phyloP scores from a whole-genome alignment of 2,329 filamentous ascomycete genomes.

The Arthrobotrys entomopaga region DNA sequence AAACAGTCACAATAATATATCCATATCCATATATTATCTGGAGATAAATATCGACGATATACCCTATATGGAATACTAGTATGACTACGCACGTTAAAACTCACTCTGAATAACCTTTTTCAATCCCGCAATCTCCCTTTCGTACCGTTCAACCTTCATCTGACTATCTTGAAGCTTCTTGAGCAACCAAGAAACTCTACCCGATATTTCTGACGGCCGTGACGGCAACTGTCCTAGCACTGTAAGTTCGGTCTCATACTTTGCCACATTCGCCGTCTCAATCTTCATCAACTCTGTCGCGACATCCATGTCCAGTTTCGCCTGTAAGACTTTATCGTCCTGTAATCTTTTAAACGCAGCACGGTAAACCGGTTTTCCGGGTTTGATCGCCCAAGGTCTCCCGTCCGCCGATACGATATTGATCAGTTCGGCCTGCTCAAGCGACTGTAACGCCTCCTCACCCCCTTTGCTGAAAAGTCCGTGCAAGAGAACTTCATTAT shows the following conservation, averaged over 20 bases:
- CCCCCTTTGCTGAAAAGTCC: conserved; percentile 78
- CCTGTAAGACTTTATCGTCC: conserved; percentile 58
- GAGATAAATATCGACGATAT: too few relatives aligned
- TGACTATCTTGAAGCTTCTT: conserved; percentile 65
- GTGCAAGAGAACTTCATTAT: conserved; percentile 84
- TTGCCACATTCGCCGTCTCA: conserved; percentile 66
- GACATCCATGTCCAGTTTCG: conserved; percentile 62
- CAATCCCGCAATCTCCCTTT: conserved; percentile 64
- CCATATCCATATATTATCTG: conserved; percentile 35
- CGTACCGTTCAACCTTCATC: conserved; percentile 65
- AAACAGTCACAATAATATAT: background rate
- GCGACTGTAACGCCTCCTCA: conserved; percentile 78
- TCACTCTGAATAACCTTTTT: conserved; percentile 67
- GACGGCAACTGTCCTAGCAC: conserved; percentile 64
- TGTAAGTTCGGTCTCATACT: conserved; percentile 66
- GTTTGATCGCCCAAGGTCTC: conserved; percentile 78
- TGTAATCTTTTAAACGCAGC: conserved; percentile 75
- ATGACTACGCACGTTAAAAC: conserved; percentile 60
- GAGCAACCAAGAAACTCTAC: conserved; percentile 65
- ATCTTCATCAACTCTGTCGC: conserved; percentile 64
- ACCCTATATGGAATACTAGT: too few relatives aligned
- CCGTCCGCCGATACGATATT: conserved; percentile 77
- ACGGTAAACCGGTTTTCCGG: conserved; percentile 85
- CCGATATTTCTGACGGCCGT: conserved; percentile 63
- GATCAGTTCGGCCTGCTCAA: conserved; percentile 88